A percentile compares a stretch with the other conserved stretches of the same genome.
Conservation (phyloP, 2,329 filamentous ascomycete genomes). For the Akanthomyces uredinophilus region DNA sequence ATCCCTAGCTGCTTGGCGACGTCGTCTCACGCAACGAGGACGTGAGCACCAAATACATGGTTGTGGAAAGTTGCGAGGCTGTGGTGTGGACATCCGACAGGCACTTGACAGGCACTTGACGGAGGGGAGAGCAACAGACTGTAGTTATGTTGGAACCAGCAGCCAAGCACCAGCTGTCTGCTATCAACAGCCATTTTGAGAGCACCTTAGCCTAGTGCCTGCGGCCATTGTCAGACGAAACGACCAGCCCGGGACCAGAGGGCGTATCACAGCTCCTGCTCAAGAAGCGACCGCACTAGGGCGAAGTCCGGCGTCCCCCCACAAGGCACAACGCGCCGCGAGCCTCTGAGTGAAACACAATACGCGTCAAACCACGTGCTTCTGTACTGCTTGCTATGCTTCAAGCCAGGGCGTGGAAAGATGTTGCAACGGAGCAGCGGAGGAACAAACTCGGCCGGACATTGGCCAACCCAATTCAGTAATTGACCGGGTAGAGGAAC, state of each 20-base stretch:
- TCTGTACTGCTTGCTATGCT: neutral
- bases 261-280: slow-evolving; percentile 1
- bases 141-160: neutral
- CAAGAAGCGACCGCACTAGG: slow-evolving; percentile 4
- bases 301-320: slow-evolving; percentile 3
- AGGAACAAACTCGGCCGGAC: neutral
- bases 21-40: neutral
- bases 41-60: neutral
- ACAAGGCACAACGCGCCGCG: neutral
- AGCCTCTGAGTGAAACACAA: slow-evolving; percentile 3
- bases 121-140: neutral
- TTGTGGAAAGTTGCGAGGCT: neutral
- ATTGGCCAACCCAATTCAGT: neutral
- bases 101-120: neutral
- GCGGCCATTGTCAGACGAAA: slow-evolving; percentile 8
- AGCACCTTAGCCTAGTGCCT: neutral
- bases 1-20: neutral
- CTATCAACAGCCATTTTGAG: neutral
- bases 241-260: neutral
- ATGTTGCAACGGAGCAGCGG: neutral
- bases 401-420: neutral
- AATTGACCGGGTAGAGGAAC: slow-evolving; percentile 1
- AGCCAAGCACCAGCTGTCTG: neutral
- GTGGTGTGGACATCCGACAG: no score
- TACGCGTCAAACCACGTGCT: slow-evolving; percentile 1